phyloP scores from a whole-genome alignment of 192 early-diverging fungal species.

The Backusella parvicylindrica region DNA sequence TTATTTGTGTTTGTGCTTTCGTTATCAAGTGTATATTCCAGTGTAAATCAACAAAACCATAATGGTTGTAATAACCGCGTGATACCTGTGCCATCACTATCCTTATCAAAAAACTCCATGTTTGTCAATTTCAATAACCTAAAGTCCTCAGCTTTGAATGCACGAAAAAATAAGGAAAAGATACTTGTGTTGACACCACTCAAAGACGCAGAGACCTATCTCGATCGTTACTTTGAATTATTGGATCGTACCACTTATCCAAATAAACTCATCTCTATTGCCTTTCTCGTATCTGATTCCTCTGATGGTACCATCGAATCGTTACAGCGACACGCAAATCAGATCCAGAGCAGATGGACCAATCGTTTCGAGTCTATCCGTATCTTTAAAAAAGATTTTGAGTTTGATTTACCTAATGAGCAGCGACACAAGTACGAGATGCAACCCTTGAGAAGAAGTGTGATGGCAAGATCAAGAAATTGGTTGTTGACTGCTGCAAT shows the following conservation, averaged over 20 bases:
- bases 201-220: constrained; percentile 51
- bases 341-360: background rate
- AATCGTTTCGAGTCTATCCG: constrained; percentile 38
- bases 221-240: constrained; percentile 54
- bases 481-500: constrained; percentile 50
- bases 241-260: constrained; percentile 50
- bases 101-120: background rate
- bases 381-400: constrained; percentile 56
- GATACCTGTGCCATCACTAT: background rate
- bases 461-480: constrained; percentile 58
- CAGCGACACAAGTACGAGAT: constrained; percentile 47
- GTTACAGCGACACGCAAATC: constrained; percentile 30
- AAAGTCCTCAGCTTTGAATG: constrained; percentile 4
- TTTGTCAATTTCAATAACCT: constrained; percentile 23
- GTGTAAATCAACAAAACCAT: background rate
- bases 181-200: constrained; percentile 56
- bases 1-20: constrained; percentile 8
- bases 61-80: background rate
- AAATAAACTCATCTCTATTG: constrained; percentile 45
- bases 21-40: background rate
- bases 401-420: constrained; percentile 46
- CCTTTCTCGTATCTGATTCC: constrained; percentile 57
- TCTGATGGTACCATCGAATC: constrained; percentile 49
- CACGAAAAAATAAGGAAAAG: constrained; percentile 15
- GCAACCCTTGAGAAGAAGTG: constrained; percentile 45